Base-by-base conservation (phyloP, 768 basidiomycete genomes). In the Leccinum incarnatum region DNA sequence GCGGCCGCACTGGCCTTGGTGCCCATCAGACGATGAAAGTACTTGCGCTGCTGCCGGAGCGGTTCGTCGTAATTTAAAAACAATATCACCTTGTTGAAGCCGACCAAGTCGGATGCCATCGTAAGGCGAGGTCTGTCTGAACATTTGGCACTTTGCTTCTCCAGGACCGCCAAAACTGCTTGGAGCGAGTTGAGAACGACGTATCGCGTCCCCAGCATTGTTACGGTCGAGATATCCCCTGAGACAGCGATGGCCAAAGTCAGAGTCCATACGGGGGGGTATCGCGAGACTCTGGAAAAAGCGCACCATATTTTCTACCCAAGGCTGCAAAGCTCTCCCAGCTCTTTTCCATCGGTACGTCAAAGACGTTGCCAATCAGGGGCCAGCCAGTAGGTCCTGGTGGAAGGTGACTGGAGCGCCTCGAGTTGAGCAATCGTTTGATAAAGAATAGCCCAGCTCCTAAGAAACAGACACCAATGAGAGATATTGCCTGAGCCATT, bases 271-370 rank as follows among this genome's bases (percentile, higher is more conserved):
- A 19, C 56, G 15, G 5, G 9, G 34, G 11, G 36, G 4, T 9
- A 17, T 23, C 25, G n/a, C 25, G 14, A 32, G 17, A 50, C n/a
- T 11, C 27, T 17, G 17, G 2, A 5, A 40, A 40, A 42, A 12
- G 63, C 75, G 29, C 60, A 78, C 85, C 85, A 62, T 79, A 86
- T 67, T 70, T 72, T 60, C 81, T 77, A 3, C 82, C 77, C 79
- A 85, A 80, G 19, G 76, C 72, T 17, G 81, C 74, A 62, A 83
- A 85, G 0, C 76, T 80, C 19, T 80, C 57, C 83, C 83, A 85
- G 57, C 77, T 78, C 61, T 77, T 72, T 34, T 76, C 75, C 14
- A 69, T 66, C 30, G 84, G 80, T 77, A 86, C 79, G 60, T 83
- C 79, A 25, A 82, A 69, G 11, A 81, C 63, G 61, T 82, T 85